A percentile compares a stretch with the other conserved stretches of the same genome.
phyloP scores from a whole-genome alignment of 768 basidiomycete genomes.

The Lentinus tigrinus region DNA sequence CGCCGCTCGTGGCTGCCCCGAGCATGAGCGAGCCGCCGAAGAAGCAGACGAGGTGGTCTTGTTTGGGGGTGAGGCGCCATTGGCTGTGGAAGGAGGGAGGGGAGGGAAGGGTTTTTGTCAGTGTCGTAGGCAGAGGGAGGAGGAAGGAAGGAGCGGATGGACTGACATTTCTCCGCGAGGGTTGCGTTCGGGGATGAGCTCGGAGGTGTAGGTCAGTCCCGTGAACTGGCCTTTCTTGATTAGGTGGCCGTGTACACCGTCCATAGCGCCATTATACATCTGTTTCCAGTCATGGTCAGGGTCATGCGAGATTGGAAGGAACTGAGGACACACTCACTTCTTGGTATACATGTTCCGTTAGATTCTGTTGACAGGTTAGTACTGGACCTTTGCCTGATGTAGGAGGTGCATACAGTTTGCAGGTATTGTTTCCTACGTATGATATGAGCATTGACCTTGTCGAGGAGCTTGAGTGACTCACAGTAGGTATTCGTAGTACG shows the following conservation, averaged over 20 bases:
- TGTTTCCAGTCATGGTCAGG: slow-evolving; percentile 28
- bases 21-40: slow-evolving; percentile 89
- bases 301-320: neutral
- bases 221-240: slow-evolving; percentile 59
- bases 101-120: neutral
- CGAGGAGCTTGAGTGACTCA: slow-evolving; percentile 33
- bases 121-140: neutral
- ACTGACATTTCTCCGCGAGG: slow-evolving; percentile 35
- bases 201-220: slow-evolving; percentile 75
- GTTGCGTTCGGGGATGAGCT: slow-evolving; percentile 63
- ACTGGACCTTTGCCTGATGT: neutral
- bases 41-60: slow-evolving; percentile 97
- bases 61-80: slow-evolving; percentile 82
- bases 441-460: slow-evolving; percentile 9
- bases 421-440: slow-evolving; percentile 65
- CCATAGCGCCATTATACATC: slow-evolving; percentile 91
- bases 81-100: slow-evolving; percentile 36
- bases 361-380: slow-evolving; percentile 45
- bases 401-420: slow-evolving; percentile 60
- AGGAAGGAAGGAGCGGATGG: neutral
- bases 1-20: slow-evolving; percentile 73
- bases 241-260: slow-evolving; percentile 73
- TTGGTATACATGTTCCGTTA: slow-evolving; percentile 73
- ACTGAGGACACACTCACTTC: slow-evolving; percentile 45
- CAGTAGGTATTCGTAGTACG: slow-evolving; percentile 91